These are phyloP conservation scores for Leishmania gerbilli DNA, from an alignment of 208 protist species.

Conservation along the genomic window DNA sequence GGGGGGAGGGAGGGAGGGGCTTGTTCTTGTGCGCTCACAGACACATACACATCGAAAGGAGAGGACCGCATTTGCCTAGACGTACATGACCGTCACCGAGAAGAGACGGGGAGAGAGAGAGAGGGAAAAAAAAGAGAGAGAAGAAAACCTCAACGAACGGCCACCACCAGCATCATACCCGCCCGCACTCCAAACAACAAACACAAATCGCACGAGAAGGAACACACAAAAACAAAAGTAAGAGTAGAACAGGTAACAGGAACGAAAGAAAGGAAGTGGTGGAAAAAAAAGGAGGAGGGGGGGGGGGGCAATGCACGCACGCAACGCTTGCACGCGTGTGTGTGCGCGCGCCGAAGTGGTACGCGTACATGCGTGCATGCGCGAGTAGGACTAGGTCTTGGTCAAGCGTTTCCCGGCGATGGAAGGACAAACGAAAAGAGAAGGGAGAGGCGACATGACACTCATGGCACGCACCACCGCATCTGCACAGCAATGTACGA, in stretches of 20 bases:
- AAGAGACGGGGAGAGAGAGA: not conserved
- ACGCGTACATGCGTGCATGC: too few relatives aligned
- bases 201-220: too few relatives aligned
- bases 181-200: too few relatives aligned
- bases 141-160: not conserved
- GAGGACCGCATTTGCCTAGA: not conserved
- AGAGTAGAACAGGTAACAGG: too few relatives aligned
- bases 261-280: not conserved
- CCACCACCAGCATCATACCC: not conserved
- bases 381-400: not conserved
- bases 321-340: not conserved
- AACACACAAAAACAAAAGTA: too few relatives aligned
- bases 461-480: not conserved
- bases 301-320: not conserved
- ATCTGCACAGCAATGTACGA: not conserved
- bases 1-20: too few relatives aligned
- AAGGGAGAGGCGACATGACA: not conserved
- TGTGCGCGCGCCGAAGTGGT: too few relatives aligned
- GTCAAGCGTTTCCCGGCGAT: not conserved
- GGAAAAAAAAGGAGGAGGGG: not conserved
- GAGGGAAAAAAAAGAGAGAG: not conserved
- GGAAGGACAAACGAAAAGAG: not conserved
- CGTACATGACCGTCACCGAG: not conserved
- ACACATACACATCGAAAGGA: constrained; percentile 24
- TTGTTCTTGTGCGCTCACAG: not conserved